Conservation (phyloP, 139 green algal genomes). For the Trebouxia sp. region DNA sequence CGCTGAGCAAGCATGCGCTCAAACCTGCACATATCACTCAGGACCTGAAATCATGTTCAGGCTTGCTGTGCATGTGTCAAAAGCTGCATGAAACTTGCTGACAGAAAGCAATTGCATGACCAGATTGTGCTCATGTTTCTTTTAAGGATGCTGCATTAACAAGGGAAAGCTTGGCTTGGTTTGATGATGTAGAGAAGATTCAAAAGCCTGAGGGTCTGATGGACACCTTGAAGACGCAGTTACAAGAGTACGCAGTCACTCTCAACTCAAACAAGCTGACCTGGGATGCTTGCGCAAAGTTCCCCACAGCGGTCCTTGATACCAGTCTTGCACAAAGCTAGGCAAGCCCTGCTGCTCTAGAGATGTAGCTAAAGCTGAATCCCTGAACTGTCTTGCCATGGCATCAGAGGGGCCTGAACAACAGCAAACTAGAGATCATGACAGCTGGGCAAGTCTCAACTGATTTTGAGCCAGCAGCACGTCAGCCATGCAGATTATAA, state of each 20-base stretch:
- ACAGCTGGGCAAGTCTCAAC: too few relatives aligned
- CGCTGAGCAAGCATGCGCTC: too few relatives aligned
- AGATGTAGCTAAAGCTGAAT: conserved; percentile 52
- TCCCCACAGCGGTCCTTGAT: conserved; percentile 69
- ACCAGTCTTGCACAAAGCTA: conserved; percentile 76
- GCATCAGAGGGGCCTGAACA: conserved; percentile 31
- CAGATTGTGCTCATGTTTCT: too few relatives aligned
- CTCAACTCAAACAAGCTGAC: not conserved
- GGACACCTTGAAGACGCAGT: not conserved
- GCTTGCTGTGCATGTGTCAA: too few relatives aligned
- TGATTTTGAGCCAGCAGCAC: not conserved
- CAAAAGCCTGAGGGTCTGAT: conserved; percentile 35
- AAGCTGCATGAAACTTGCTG: too few relatives aligned
- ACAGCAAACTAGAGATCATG: not conserved
- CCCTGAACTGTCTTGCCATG: conserved; percentile 39
- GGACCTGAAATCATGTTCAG: too few relatives aligned
- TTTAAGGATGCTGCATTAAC: too few relatives aligned
- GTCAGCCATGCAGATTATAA: not conserved
- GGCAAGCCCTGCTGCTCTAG: conserved; percentile 44
- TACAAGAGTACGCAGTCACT: not conserved
- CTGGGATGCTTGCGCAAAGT: conserved; percentile 49
- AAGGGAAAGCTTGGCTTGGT: too few relatives aligned
- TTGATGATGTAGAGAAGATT: too few relatives aligned
- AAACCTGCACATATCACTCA: too few relatives aligned
- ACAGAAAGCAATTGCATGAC: too few relatives aligned